Conservation (phyloP, 495 filamentous ascomycete genomes). For the Cladorrhinum samala region DNA sequence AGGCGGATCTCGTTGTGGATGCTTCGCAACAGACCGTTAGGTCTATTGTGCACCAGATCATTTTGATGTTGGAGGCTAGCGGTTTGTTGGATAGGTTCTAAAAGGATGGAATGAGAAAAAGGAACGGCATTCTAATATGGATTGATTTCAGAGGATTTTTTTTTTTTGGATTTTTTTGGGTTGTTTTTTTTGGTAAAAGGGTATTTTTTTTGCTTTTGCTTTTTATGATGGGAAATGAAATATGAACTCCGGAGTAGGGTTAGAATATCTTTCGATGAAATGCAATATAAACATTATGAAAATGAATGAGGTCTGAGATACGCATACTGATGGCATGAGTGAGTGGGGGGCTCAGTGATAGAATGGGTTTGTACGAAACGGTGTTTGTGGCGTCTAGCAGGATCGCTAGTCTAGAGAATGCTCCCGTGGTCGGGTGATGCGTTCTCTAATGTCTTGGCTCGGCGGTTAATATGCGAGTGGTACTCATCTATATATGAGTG, state of each 20-base stretch:
- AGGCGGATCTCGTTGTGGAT: conserved; percentile 82
- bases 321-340: no score
- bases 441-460: not conserved
- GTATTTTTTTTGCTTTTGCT: not conserved
- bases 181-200: not conserved
- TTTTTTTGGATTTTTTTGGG: no score
- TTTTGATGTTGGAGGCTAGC: conserved; percentile 82
- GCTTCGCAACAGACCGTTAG: conserved; percentile 78
- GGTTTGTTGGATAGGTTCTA: conserved; percentile 67
- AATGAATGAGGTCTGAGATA: no score
- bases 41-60: conserved; percentile 93
- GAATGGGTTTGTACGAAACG: no score
- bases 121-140: not conserved
- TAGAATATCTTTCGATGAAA: not conserved
- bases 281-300: not conserved
- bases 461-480: no score
- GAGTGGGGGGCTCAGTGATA: no score
- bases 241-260: not conserved
- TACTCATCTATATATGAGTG: no score
- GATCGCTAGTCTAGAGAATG: no score
- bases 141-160: not conserved
- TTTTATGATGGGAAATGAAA: not conserved
- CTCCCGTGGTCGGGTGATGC: not conserved
- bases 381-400: no score
- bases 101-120: not conserved